Evolutionary conservation across 225 moss, liverwort and hornwort genomes (phyloP).

Genomic region (Straminergon stramineum): DNA sequence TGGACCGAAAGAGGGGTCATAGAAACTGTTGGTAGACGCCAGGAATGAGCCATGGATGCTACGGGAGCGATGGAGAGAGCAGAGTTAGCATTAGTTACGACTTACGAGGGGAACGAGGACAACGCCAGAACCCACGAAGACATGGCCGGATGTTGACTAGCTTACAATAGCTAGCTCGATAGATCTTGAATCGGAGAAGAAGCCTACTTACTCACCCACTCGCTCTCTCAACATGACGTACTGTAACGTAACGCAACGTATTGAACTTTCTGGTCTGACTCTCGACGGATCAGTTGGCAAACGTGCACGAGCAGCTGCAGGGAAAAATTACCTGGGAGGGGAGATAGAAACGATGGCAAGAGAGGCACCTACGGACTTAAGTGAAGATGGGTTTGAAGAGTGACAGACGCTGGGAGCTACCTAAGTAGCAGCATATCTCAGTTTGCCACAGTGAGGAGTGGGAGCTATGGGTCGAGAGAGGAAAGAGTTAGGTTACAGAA

Average conservation of each 20-base stretch:
- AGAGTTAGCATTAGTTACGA: not conserved
- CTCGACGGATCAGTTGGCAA: not conserved
- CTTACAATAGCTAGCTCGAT: not conserved
- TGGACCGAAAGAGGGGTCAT: not conserved
- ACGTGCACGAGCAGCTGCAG: not conserved
- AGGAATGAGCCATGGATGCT: not conserved
- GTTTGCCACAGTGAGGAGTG: not conserved
- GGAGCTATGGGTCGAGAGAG: not conserved
- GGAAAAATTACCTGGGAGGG: not conserved
- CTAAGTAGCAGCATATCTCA: not conserved
- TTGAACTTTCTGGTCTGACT: not conserved
- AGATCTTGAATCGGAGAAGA: not conserved
- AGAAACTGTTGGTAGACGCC: not conserved
- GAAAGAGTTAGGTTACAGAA: not conserved
- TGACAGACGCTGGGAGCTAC: not conserved
- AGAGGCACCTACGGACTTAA: not conserved
- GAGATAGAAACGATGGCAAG: not conserved
- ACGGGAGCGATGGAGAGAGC: not conserved
- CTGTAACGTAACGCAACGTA: not conserved
- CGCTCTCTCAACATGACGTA: not conserved
- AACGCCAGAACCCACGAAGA: not conserved
- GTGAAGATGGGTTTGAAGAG: not conserved
- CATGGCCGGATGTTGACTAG: not conserved
- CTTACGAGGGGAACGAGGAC: not conserved
- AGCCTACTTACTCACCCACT: not conserved